Evolutionary conservation across 2,329 filamentous ascomycete genomes (phyloP).

Genomic region (Talaromyces albobiverticillius): DNA sequence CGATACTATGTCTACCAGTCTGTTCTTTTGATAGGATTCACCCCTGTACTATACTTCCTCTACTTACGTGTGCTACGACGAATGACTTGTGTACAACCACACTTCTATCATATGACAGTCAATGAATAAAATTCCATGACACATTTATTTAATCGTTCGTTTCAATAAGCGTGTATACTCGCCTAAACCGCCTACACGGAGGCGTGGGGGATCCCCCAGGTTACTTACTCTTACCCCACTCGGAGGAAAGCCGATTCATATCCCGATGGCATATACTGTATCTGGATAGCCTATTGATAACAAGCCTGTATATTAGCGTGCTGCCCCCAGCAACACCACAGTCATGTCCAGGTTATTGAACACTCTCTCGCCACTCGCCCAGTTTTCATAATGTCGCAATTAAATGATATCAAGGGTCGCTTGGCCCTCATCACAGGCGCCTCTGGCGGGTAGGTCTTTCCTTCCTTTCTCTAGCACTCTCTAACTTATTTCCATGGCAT

Average conservation of each 20-base stretch:
- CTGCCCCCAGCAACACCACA: no score
- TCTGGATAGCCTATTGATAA: no score
- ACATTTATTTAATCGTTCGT: no score
- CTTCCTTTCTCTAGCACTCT: neutral
- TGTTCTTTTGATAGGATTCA: slow-evolving; percentile 25
- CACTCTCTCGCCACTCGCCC: neutral
- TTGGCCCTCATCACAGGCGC: slow-evolving; percentile 61
- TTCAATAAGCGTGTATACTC: no score
- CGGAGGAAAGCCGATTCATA: slow-evolving; percentile 9
- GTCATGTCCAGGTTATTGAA: no score
- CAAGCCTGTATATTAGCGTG: no score
- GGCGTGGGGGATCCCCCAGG: no score
- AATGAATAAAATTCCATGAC: no score
- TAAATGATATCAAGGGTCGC: slow-evolving; percentile 51
- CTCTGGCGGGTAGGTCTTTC: slow-evolving; percentile 53
- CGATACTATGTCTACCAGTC: slow-evolving; percentile 34
- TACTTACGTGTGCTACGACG: neutral
- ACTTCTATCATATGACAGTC: no score
- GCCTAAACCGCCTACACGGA: no score
- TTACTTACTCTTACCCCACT: neutral
- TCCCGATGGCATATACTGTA: neutral
- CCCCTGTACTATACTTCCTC: slow-evolving; percentile 9
- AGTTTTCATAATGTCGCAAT: slow-evolving; percentile 9
- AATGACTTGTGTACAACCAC: no score
- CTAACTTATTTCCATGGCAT: no score